Evolutionary conservation across 495 filamentous ascomycete genomes (phyloP), one percentile per base, ranked within the genome.

Genomic region (Lineolata rhizophorae): DNA sequence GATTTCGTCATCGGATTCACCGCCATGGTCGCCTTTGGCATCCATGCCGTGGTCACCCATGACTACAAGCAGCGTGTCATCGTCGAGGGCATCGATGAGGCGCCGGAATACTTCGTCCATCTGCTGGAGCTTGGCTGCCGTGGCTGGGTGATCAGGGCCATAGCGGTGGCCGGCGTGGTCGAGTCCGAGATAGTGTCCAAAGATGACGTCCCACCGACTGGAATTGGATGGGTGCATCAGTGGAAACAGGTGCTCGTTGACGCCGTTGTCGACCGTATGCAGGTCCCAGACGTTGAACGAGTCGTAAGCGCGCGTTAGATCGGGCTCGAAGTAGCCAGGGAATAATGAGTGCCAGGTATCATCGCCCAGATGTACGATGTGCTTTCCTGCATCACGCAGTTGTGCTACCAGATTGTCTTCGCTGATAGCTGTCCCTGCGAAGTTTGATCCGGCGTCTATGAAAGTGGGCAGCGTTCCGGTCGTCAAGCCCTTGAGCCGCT

Each of bases 41-140:
- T 97, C 87, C 87, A 97, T 97, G 5, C 87, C 87, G 50, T 97
- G 87, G 49, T 97, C 87, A 6, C 87, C 87, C 80, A 97, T 92
- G 11, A 95, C 78, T 11, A 97, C 73, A 29, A 97, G 56, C 18
- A 97, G 54, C 2, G 87, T 95, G 20, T 77, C 54, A 26, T 93
- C 77, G 43, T 92, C 85, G 9, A 95, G 50, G 5, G 58, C 57
- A 2, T 64, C 61, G 15, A 82, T 70, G 20, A 95, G 53, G 6
- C 76, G 57, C 16, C 70, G 62, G 37, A 95, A 60, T 22, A 91
- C 66, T 3, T 45, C 50, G 45, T 97, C 74, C 87, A 95, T 97
- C 55, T 97, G 81, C 38, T 66, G 64, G 33, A 97, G 55, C 51
- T 97, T 97, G 10, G 71, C 69, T 28, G 66, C 68, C 81, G 92